Conservation (phyloP, 805 yeast species). For the Candida pini region DNA sequence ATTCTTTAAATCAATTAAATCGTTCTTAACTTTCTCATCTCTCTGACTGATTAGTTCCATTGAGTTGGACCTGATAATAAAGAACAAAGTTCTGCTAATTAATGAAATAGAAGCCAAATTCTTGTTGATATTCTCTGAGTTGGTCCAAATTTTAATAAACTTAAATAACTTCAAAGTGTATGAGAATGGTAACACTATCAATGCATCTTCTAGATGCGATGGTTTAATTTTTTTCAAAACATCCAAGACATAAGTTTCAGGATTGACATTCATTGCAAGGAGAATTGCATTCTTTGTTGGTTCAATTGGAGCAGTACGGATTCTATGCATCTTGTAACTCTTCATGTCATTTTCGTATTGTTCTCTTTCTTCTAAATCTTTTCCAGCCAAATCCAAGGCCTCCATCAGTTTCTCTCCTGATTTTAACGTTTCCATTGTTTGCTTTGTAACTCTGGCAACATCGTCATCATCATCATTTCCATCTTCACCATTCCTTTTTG, state of each 20-base stretch:
- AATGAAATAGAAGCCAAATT: conserved; percentile 47
- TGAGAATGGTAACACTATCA: conserved; percentile 85
- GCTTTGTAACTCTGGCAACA: conserved; percentile 64
- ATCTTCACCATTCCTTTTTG: conserved; percentile 31
- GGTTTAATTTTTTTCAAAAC: conserved; percentile 67
- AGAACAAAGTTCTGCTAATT: conserved; percentile 71
- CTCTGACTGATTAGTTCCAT: conserved; percentile 71
- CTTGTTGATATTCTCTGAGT: conserved; percentile 36
- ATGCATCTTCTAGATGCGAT: conserved; percentile 87
- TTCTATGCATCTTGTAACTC: conserved; percentile 34
- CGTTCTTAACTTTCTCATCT: conserved; percentile 57
- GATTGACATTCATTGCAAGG: conserved; percentile 61
- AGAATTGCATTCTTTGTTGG: conserved; percentile 72
- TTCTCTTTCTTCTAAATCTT: conserved; percentile 56
- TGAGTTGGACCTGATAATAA: conserved; percentile 67
- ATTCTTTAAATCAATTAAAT: conserved; percentile 56
- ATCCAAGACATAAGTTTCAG: conserved; percentile 75
- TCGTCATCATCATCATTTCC: conserved; percentile 44
- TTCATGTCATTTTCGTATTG: conserved; percentile 41
- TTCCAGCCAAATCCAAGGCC: conserved; percentile 77
- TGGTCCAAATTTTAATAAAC: conserved; percentile 74
- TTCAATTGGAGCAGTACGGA: conserved; percentile 44
- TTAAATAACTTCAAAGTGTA: conserved; percentile 64
- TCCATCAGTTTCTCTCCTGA: conserved; percentile 93
- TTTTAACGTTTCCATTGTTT: conserved; percentile 85